Percentiles rank a stretch among this genome's conserved stretches.
Conservation (phyloP, 2,329 filamentous ascomycete species). For the Aspergillus quadrilineatus region DNA sequence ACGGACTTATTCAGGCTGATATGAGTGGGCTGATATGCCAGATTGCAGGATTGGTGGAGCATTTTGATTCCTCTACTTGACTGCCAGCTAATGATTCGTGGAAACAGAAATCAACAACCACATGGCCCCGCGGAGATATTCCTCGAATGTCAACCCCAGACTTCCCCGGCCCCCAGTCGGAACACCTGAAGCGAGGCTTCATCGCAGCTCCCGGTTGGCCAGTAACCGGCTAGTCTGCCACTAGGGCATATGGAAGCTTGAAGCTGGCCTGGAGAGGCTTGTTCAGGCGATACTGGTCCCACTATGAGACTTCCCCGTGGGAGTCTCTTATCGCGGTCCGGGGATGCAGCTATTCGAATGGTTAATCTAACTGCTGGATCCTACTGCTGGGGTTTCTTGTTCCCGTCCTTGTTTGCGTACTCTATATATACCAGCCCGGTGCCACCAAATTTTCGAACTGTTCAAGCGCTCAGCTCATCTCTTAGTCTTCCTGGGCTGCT, state of each 20-base stretch:
- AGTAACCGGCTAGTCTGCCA: constrained; percentile 28
- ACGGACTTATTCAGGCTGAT: neutral
- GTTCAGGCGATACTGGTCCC: constrained; percentile 20
- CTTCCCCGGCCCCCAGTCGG: constrained; percentile 22
- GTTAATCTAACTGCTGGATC: constrained; percentile 18
- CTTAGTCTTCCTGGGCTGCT: constrained; percentile 8
- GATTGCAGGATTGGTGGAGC: constrained; percentile 29
- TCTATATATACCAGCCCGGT: constrained; percentile 4
- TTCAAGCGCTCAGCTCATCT: constrained; percentile 2
- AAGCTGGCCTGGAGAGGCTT: constrained; percentile 9
- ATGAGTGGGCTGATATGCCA: neutral
- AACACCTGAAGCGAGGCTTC: constrained; percentile 26
- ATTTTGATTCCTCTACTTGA: constrained; percentile 16
- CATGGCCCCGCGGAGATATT: constrained; percentile 27
- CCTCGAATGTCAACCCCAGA: constrained; percentile 32
- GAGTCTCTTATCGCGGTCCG: constrained; percentile 6
- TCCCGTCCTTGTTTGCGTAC: neutral
- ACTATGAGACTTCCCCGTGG: constrained; percentile 14
- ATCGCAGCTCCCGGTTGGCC: neutral
- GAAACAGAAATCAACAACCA: constrained; percentile 17
- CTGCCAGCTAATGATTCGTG: constrained; percentile 29
- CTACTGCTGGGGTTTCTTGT: constrained; percentile 28
- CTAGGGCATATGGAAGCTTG: constrained; percentile 24
- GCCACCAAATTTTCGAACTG: neutral
- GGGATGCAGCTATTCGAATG: constrained; percentile 7